Base-by-base conservation (phyloP, 352 stramenopile genomes). In the Phytophthora macrochlamydospora region DNA sequence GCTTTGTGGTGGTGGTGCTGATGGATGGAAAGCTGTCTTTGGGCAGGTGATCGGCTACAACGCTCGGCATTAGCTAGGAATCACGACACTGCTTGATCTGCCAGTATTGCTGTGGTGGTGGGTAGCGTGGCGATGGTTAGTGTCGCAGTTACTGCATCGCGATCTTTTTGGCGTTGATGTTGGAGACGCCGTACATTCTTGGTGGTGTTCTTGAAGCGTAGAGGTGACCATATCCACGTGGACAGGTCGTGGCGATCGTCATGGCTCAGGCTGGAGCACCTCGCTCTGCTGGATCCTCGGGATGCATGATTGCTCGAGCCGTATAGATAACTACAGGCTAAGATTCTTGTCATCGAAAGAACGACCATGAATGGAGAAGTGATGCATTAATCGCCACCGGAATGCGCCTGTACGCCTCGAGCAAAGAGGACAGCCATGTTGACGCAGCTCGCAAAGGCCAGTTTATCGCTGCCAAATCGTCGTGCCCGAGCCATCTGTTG, bases 1-100 rank as follows among this genome's bases (percentile, higher is more conserved):
- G 9, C 35, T 6, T 40, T 40, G 35, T 40, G 6, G 1, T 40
- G 35, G 35, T 11, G 35, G 6, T 40, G 6, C 35, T 40, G 60
- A 55, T 13, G 55, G 65, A 40, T 76, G 69, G 69, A 73, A 67
- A 53, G 73, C 65, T 31, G 30, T 71, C 32, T 37, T 76, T 24
- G 69, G 69, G 28, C 59, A 71, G 31, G 50, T 76, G 42, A 53
- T 62, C 46, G 69, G 69, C 40, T 76, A 76, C 43, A 76, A 65
- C 45, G 66, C 59, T 37, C 55, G 37, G 54, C 65, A 37, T 33
- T 71, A 30, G 46, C 49, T 45, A 18, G 18, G 18, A 24, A 24
- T 13, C 6, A 54, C 61, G 14, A 56, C 44, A 14, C 18, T 71
- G 24, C 35, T 75, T 12, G 29, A 72, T 3, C 44, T 75, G 8